phyloP scores from a whole-genome alignment of 2,329 filamentous ascomycete genomes.

The Sclerotinia spermophila region DNA sequence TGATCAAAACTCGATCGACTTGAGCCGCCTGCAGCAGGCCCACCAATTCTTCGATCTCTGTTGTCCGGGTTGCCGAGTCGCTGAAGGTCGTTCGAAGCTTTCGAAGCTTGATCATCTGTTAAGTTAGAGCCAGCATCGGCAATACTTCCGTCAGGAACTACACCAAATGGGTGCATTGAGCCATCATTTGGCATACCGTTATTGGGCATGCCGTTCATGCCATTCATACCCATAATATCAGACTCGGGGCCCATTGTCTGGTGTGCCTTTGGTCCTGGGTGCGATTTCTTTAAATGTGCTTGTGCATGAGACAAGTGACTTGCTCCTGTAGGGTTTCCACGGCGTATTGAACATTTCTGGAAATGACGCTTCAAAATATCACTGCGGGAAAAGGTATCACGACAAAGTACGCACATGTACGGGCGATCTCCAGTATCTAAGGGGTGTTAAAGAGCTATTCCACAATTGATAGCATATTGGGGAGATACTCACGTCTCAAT shows the following conservation, averaged over 20 bases:
- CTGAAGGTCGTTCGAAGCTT: constrained; percentile 56
- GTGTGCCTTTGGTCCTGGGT: constrained; percentile 49
- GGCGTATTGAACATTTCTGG: constrained; percentile 95
- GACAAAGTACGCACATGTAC: constrained; percentile 97
- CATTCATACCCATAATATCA: constrained; percentile 43
- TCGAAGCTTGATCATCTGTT: constrained; percentile 55
- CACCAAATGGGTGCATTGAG: constrained; percentile 56
- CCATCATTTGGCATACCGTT: constrained; percentile 53
- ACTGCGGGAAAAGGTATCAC: constrained; percentile 95
- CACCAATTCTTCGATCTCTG: constrained; percentile 56
- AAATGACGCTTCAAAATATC: constrained; percentile 99
- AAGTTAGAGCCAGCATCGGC: constrained; percentile 37
- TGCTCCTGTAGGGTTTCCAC: constrained; percentile 91
- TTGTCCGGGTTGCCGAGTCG: constrained; percentile 53
- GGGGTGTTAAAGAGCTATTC: constrained; percentile 26
- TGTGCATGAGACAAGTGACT: constrained; percentile 93
- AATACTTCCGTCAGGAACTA: constrained; percentile 44
- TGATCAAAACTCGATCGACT: constrained; percentile 47
- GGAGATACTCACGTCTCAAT: constrained; percentile 75
- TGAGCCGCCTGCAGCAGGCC: constrained; percentile 49
- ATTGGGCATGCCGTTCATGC: constrained; percentile 47
- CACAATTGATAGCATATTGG: constrained; percentile 14
- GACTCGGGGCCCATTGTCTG: constrained; percentile 53
- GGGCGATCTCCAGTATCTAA: constrained; percentile 94
- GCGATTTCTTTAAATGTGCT: constrained; percentile 79